Percentiles rank a stretch among this genome's conserved stretches.
Evolutionary conservation across 73 alveolate genomes (phyloP).

Genomic region (Tetrahymena thermophila): DNA sequence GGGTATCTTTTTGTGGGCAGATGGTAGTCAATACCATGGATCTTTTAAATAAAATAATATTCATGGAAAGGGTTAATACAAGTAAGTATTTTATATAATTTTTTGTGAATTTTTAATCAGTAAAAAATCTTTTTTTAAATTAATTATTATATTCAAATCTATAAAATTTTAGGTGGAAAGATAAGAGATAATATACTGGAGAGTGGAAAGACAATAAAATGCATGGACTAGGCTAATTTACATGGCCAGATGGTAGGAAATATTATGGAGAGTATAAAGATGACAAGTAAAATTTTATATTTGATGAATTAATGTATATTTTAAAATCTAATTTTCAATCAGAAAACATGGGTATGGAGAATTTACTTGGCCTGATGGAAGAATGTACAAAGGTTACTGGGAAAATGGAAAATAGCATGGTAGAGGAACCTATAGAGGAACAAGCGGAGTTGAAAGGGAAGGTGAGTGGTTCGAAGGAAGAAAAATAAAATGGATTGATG

Average conservation of each 20-base stretch:
- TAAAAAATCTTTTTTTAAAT: not conserved
- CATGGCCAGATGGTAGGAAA: slow-evolving; percentile 36
- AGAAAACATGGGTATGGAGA: slow-evolving; percentile 55
- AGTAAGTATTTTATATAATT: not conserved
- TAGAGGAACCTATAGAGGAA: slow-evolving; percentile 32
- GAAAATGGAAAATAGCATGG: slow-evolving; percentile 41
- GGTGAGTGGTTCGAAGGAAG: slow-evolving; percentile 52
- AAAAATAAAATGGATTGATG: slow-evolving; percentile 35
- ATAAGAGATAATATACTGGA: not conserved
- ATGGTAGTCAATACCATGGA: slow-evolving; percentile 41
- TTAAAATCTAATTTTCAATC: not conserved
- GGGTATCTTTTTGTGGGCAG: slow-evolving; percentile 42
- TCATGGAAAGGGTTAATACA: slow-evolving; percentile 44
- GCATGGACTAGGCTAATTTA: slow-evolving; percentile 34
- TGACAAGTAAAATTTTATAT: not conserved
- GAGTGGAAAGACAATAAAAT: slow-evolving; percentile 4
- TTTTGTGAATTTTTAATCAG: not conserved
- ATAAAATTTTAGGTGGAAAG: not conserved
- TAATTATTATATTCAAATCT: not conserved
- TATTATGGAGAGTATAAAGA: slow-evolving; percentile 19
- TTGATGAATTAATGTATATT: not conserved
- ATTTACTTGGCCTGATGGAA: slow-evolving; percentile 47
- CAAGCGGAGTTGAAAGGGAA: slow-evolving; percentile 20
- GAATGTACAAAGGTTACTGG: slow-evolving; percentile 42
- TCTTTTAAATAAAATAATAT: slow-evolving; percentile 32